These are phyloP conservation scores for Prototheca stagnorum DNA, from an alignment of 163 green algal species.

Conservation along the genomic window DNA sequence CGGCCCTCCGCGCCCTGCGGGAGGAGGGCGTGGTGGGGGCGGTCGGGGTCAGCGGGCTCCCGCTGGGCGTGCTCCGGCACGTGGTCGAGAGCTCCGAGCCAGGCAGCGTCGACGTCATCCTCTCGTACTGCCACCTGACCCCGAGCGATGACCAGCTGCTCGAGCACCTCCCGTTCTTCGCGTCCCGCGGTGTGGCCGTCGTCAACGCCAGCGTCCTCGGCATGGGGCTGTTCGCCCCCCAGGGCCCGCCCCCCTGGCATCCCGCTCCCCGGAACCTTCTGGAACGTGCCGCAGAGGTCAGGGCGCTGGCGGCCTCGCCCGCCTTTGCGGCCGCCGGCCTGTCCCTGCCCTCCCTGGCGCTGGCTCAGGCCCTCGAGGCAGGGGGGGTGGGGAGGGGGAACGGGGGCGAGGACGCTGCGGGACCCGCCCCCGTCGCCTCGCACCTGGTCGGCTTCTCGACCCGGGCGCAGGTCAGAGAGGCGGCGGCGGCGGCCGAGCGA, in stretches of 20 bases:
- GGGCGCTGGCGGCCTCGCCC: slow-evolving; percentile 23
- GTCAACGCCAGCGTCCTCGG: slow-evolving; percentile 70
- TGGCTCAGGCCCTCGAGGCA: slow-evolving; percentile 40
- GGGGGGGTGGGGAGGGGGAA: no score
- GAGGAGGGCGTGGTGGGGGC: slow-evolving; percentile 52
- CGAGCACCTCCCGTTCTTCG: slow-evolving; percentile 41
- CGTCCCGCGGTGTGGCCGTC: slow-evolving; percentile 45
- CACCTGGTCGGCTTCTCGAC: slow-evolving; percentile 68
- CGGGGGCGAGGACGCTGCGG: no score
- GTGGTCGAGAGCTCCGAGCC: slow-evolving; percentile 55
- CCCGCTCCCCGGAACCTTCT: slow-evolving; percentile 55
- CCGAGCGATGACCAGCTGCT: slow-evolving; percentile 61
- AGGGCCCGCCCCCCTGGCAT: slow-evolving; percentile 68
- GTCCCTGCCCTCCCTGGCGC: slow-evolving; percentile 41
- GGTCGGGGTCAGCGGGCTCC: slow-evolving; percentile 83
- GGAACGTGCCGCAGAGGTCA: no score
- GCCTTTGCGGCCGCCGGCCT: slow-evolving; percentile 17
- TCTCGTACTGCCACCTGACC: slow-evolving; percentile 89
- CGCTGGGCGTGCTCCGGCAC: slow-evolving; percentile 54
- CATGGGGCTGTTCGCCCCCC: slow-evolving; percentile 79
- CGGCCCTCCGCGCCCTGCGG: slow-evolving; percentile 66
- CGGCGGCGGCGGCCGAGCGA: background rate
- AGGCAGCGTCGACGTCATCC: slow-evolving; percentile 58
- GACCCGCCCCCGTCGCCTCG: slow-evolving; percentile 37
- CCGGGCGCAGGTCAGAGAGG: slow-evolving; percentile 22